A percentile compares a stretch with the other conserved stretches of the same genome.
Conservation (phyloP, 176 grass and related monocot species). For the Juncus inflexus region DNA sequence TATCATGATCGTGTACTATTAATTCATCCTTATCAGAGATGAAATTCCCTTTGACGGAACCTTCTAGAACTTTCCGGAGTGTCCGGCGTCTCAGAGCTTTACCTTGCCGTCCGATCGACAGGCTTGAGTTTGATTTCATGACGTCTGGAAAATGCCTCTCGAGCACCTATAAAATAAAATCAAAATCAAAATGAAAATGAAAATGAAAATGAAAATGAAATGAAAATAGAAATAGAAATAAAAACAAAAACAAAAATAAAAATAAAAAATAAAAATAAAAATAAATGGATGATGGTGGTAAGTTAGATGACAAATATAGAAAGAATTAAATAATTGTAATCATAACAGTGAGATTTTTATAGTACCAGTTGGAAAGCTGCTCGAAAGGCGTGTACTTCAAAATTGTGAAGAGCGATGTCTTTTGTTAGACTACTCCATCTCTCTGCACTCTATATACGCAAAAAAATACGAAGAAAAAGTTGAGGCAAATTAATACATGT, state of each 20-base stretch:
- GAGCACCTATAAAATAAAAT: slow-evolving; percentile 44
- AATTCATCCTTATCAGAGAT: slow-evolving; percentile 22
- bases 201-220: neutral
- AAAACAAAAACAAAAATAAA: neutral
- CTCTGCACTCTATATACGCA: slow-evolving; percentile 70
- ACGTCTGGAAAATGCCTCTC: slow-evolving; percentile 70
- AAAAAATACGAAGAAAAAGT: neutral
- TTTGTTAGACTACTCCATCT: slow-evolving; percentile 80
- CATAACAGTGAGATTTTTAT: neutral
- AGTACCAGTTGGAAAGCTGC: slow-evolving; percentile 86
- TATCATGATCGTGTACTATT: neutral
- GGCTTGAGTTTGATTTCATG: slow-evolving; percentile 56
- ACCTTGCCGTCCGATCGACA: slow-evolving; percentile 89
- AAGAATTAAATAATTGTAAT: neutral
- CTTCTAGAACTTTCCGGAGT: slow-evolving; percentile 52
- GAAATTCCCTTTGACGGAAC: slow-evolving; percentile 21
- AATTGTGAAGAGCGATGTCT: slow-evolving; percentile 72
- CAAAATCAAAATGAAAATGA: slow-evolving; percentile 2
- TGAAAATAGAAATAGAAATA: neutral
- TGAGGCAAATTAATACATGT: neutral
- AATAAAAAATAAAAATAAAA: neutral
- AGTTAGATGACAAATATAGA: neutral
- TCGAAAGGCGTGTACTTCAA: slow-evolving; percentile 84
- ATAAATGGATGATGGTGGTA: neutral
- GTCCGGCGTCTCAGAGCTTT: slow-evolving; percentile 75